phyloP scores from a whole-genome alignment of 73 alveolate species.

The Paramecium pentaurelia region DNA sequence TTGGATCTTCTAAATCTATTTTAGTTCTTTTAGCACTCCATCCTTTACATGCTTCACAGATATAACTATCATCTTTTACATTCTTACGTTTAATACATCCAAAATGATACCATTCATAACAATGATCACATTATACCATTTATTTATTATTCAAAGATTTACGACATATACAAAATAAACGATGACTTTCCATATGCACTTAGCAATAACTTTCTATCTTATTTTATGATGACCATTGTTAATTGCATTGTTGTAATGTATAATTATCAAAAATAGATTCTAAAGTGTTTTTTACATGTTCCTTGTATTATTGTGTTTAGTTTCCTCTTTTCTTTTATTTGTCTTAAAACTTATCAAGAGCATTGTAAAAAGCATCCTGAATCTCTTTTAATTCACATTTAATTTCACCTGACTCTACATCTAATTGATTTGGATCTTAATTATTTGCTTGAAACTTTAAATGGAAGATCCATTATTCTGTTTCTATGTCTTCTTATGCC shows the following conservation, averaged over 20 bases:
- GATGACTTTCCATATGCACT: conserved; percentile 28
- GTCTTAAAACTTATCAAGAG: neutral
- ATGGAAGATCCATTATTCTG: conserved; percentile 41
- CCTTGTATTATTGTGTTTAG: neutral
- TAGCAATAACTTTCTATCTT: neutral
- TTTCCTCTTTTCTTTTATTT: neutral
- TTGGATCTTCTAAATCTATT: neutral
- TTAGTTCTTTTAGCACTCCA: neutral
- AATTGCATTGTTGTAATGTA: neutral
- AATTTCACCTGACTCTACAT: neutral
- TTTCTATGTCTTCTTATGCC: conserved; percentile 14
- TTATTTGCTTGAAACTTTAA: neutral
- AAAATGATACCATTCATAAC: conserved; percentile 52
- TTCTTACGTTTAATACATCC: conserved; percentile 23
- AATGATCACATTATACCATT: conserved; percentile 39
- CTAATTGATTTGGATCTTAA: conserved; percentile 37
- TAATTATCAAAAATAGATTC: neutral
- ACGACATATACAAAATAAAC: conserved; percentile 31
- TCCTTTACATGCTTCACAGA: conserved; percentile 35
- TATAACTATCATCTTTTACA: conserved; percentile 9
- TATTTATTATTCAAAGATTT: neutral
- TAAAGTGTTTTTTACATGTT: neutral
- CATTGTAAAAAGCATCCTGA: neutral
- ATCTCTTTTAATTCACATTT: neutral
- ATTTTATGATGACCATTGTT: neutral